A percentile compares a stretch with the other conserved stretches of the same genome.
Conservation (phyloP, 179 eudicot genomes). For the Gypsophila paniculata region DNA sequence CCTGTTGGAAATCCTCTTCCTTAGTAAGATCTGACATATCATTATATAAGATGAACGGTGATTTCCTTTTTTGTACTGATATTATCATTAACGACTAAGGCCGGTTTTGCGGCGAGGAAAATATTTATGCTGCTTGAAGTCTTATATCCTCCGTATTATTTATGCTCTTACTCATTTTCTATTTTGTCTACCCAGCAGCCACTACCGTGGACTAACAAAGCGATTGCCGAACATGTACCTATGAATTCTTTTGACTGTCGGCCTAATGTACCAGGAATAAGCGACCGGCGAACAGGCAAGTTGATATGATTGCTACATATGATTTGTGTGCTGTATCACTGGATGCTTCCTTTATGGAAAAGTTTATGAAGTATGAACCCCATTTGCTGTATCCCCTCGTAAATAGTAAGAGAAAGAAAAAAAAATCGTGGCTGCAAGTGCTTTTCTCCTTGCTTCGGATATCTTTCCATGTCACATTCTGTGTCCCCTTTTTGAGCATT, state of each 20-base stretch:
- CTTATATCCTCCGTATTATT: too few species aligned
- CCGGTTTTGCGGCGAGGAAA: background rate
- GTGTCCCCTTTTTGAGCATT: background rate
- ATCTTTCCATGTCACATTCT: background rate
- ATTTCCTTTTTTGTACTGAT: background rate
- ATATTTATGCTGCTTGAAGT: background rate
- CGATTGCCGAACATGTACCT: slow-evolving; percentile 32
- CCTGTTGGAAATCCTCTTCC: background rate
- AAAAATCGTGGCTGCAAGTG: background rate
- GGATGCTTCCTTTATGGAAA: background rate
- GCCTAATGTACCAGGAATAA: slow-evolving; percentile 51
- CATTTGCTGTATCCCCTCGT: background rate
- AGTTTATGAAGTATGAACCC: background rate
- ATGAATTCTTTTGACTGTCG: slow-evolving; percentile 33
- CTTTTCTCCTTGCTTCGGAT: background rate
- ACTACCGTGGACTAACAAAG: slow-evolving; percentile 23
- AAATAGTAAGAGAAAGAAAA: background rate
- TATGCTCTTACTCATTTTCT: background rate
- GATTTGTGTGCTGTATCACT: background rate
- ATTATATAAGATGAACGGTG: background rate
- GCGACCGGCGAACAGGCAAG: slow-evolving; percentile 64
- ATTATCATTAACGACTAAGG: background rate
- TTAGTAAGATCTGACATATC: background rate
- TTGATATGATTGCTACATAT: background rate
- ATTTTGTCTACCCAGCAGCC: slow-evolving; percentile 11